Evolutionary conservation across 176 grass and related monocot genomes (phyloP).

Genomic region (Oryza glaberrima): DNA sequence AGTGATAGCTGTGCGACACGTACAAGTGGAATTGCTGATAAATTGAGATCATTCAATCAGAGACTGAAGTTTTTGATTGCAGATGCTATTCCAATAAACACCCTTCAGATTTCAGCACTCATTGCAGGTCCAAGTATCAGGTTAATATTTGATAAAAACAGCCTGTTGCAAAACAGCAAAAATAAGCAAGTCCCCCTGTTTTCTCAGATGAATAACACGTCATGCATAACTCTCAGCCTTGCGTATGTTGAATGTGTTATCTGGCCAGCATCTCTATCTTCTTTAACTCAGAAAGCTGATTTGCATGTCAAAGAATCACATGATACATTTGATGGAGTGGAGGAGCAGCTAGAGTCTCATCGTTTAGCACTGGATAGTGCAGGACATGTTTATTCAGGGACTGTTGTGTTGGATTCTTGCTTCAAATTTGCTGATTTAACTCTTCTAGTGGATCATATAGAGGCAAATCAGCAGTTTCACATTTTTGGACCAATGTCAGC

Average conservation of each 20-base stretch:
- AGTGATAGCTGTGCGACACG: constrained; percentile 31
- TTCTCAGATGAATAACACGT: constrained; percentile 45
- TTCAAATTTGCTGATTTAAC: constrained; percentile 58
- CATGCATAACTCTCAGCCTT: constrained; percentile 53
- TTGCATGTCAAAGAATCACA: constrained; percentile 43
- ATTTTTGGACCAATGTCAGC: constrained; percentile 67
- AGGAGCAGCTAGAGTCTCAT: constrained; percentile 36
- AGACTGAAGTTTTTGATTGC: constrained; percentile 42
- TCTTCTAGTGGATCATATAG: constrained; percentile 62
- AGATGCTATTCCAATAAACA: constrained; percentile 53
- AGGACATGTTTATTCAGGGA: constrained; percentile 50
- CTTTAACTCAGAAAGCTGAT: constrained; percentile 36
- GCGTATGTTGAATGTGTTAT: constrained; percentile 58
- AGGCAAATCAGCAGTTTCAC: constrained; percentile 55
- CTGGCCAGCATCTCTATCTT: constrained; percentile 55
- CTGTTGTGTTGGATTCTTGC: constrained; percentile 50
- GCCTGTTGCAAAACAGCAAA: constrained; percentile 34
- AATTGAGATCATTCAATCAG: constrained; percentile 45
- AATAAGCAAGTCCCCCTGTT: constrained; percentile 14
- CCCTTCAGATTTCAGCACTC: constrained; percentile 53
- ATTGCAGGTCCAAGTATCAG: constrained; percentile 59
- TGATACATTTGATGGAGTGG: constrained; percentile 32
- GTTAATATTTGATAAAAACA: constrained; percentile 55
- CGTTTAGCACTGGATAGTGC: constrained; percentile 20
- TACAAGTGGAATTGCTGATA: constrained; percentile 41